A percentile compares a stretch with the other conserved stretches of the same genome.
These are phyloP conservation scores for Rhizophagus prolifer DNA, from an alignment of 192 early-diverging fungal genomes.

Conservation along the genomic window DNA sequence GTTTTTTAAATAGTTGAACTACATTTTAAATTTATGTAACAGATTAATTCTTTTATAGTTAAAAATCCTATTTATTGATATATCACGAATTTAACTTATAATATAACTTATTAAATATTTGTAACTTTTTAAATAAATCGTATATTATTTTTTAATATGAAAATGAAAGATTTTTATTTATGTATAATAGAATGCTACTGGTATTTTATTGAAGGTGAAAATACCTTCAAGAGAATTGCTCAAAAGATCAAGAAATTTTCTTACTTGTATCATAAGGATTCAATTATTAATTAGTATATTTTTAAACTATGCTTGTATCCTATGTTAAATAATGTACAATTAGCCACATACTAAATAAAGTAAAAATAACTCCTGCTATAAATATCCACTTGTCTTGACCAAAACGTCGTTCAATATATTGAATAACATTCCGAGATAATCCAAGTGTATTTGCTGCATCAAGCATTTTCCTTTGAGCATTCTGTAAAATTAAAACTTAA, in stretches of 20 bases:
- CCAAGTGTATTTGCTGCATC: slow-evolving; percentile 60
- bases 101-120: too few species aligned
- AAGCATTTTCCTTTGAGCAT: slow-evolving; percentile 54
- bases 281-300: neutral
- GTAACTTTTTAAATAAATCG: too few species aligned
- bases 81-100: too few species aligned
- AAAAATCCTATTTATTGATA: too few species aligned
- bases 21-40: too few species aligned
- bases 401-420: slow-evolving; percentile 56
- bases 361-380: slow-evolving; percentile 49
- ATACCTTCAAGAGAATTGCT: neutral
- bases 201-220: neutral
- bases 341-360: slow-evolving; percentile 52
- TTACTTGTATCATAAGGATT: neutral
- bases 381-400: slow-evolving; percentile 64
- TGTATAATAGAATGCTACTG: too few species aligned
- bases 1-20: too few species aligned
- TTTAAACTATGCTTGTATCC: neutral
- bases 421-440: slow-evolving; percentile 58
- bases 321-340: slow-evolving; percentile 55
- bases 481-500: slow-evolving; percentile 38
- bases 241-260: too few species aligned
- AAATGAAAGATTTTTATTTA: too few species aligned
- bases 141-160: too few species aligned
- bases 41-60: too few species aligned